Percentiles rank a stretch among this genome's conserved stretches.
phyloP scores from a whole-genome alignment of 768 basidiomycete species.

The Lentinula sp. region DNA sequence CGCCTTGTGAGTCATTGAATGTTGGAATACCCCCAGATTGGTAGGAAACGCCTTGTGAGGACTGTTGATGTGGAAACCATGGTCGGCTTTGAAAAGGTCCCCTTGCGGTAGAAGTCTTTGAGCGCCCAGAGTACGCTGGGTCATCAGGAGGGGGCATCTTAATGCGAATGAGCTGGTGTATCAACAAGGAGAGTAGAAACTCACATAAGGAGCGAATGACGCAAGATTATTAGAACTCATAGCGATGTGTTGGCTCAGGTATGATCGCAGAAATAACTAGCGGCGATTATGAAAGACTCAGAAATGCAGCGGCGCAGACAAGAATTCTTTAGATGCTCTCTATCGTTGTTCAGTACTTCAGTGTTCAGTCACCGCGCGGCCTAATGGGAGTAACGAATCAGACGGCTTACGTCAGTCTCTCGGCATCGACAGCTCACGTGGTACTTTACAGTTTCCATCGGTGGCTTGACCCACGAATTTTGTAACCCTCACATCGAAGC shows the following conservation, averaged over 20 bases:
- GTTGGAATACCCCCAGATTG: constrained; percentile 66
- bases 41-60: constrained; percentile 40
- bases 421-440: neutral
- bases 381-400: neutral
- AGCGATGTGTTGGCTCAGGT: neutral
- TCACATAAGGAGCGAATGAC: constrained; percentile 61
- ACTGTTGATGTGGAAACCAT: constrained; percentile 44
- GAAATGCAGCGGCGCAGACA: neutral
- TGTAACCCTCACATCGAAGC: neutral
- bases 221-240: constrained; percentile 23
- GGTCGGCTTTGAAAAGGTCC: constrained; percentile 23
- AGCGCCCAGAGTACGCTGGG: constrained; percentile 19
- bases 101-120: constrained; percentile 19
- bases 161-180: neutral
- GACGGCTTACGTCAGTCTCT: neutral
- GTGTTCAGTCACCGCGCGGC: too few species aligned
- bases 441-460: neutral
- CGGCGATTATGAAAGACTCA: neutral
- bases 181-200: constrained; percentile 9
- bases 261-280: neutral
- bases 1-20: constrained; percentile 38
- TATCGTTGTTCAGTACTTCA: neutral
- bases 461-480: neutral
- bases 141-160: constrained; percentile 61
- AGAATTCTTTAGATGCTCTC: neutral